Percentiles rank a stretch among this genome's conserved stretches.
These are phyloP conservation scores for Hypoxylon sp. DNA, from an alignment of 2,329 filamentous ascomycete species.

Conservation along the genomic window DNA sequence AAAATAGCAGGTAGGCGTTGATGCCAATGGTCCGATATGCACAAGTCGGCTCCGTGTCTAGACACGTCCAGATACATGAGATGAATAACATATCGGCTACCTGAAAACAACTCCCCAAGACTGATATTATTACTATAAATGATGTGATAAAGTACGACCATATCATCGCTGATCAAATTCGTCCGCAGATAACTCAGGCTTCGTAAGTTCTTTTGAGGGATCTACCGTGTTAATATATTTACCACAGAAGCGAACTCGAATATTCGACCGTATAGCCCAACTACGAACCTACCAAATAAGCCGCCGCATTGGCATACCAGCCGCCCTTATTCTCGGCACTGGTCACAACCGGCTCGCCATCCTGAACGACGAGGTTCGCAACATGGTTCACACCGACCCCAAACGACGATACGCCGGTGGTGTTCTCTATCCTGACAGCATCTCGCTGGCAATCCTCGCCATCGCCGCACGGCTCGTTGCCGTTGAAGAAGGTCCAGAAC, in stretches of 20 bases:
- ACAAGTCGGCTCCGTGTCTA: too few species aligned
- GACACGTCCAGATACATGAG: too few species aligned
- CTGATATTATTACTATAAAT: too few species aligned
- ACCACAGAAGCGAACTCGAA: background rate
- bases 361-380: constrained; percentile 14
- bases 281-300: constrained; percentile 19
- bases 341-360: constrained; percentile 8
- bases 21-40: too few species aligned
- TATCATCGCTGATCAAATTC: too few species aligned
- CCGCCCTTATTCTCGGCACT: constrained; percentile 26
- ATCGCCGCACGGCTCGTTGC: constrained; percentile 21
- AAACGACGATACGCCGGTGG: constrained; percentile 66
- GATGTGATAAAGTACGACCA: too few species aligned
- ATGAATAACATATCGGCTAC: too few species aligned
- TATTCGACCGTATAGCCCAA: too few species aligned
- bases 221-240: background rate
- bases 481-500: constrained; percentile 40
- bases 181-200: too few species aligned
- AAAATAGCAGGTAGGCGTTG: background rate
- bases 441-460: constrained; percentile 55
- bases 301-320: constrained; percentile 29
- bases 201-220: too few species aligned
- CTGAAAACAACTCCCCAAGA: too few species aligned
- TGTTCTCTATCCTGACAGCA: constrained; percentile 56
- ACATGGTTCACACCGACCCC: constrained; percentile 28